Evolutionary conservation across 192 early-diverging fungal genomes (phyloP), one percentile per base, ranked within the genome.

Genomic region (Dissophora ornata): DNA sequence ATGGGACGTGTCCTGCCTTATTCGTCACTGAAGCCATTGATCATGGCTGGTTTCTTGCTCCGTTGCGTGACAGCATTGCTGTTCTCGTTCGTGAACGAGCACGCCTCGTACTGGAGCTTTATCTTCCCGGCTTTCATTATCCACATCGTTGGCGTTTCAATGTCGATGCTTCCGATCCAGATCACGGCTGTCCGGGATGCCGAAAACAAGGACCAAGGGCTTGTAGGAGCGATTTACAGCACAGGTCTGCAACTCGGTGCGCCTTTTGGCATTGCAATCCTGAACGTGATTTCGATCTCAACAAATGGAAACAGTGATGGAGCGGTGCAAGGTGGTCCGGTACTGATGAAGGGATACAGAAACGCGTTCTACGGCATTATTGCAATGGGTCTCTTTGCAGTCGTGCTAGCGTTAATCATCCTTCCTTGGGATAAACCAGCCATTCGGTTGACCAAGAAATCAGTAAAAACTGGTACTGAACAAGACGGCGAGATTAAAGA

Each of bases 1-100:
- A 12, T 81, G 19, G 84, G 82, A 30, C 68, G 73, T 21, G 44
- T 83, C 32, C 51, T 75, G n/a, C 80, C 66, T 60, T 62, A 63
- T 19, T 53, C 55, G 0, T 26, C 55, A 0, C 40, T 77, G n/a
- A 74, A 73, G 26, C 47, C 44, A 13, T 13, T 77, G 21, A 77
- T 81, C 38, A 21, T 81, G 5, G 24, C 30, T 10, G 71, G 71
- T 0, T 61, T 69, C 36, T 15, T 77, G 1, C 34, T 77, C 25
- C 53, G 67, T 2, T 56, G 52, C 29, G 67, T 19, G 12, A 29
- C 80, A 3, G 65, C 57, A 18, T 22, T 81, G 25, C 40, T 74
- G 62, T 57, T 75, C 16, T 30, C 67, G 13, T 81, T 77, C 41
- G 67, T 66, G 36, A 36, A 19, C 4, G 26, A 58, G 9, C 12